phyloP scores from a whole-genome alignment of 495 filamentous ascomycete species.

The Penicillium pancosmium region DNA sequence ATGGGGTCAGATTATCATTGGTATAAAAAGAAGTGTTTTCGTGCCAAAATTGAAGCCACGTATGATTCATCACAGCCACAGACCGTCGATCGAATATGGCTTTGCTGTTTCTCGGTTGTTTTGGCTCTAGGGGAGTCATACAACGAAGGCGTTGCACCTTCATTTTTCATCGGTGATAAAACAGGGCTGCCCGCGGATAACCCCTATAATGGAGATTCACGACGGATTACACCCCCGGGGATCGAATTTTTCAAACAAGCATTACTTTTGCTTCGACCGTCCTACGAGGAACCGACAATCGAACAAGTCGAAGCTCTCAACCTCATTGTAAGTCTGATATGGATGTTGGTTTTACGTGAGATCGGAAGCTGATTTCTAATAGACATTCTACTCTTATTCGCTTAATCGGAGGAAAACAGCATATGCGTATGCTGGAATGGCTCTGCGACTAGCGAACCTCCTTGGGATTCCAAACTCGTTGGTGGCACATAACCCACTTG shows the following conservation, averaged over 20 bases:
- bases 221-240: neutral
- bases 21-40: constrained; percentile 4
- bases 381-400: constrained; percentile 19
- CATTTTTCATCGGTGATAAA: constrained; percentile 1
- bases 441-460: constrained; percentile 9
- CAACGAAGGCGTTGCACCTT: neutral
- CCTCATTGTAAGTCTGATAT: constrained; percentile 6
- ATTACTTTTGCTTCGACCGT: neutral
- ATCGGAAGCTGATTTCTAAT: neutral
- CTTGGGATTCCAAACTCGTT: constrained; percentile 7
- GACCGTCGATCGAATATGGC: constrained; percentile 6
- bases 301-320: constrained; percentile 14
- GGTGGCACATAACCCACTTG: neutral
- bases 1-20: constrained; percentile 10
- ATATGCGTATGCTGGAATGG: constrained; percentile 20
- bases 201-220: neutral
- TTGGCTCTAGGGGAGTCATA: constrained; percentile 11
- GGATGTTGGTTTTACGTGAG: neutral
- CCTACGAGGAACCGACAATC: constrained; percentile 9
- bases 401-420: constrained; percentile 20
- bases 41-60: neutral
- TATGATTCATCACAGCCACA: constrained; percentile 2
- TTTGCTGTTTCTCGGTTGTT: constrained; percentile 7
- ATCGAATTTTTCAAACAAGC: constrained; percentile 11
- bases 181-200: neutral